Conservation (phyloP, 805 yeast species). For the Kockiozyma suomiensis region DNA sequence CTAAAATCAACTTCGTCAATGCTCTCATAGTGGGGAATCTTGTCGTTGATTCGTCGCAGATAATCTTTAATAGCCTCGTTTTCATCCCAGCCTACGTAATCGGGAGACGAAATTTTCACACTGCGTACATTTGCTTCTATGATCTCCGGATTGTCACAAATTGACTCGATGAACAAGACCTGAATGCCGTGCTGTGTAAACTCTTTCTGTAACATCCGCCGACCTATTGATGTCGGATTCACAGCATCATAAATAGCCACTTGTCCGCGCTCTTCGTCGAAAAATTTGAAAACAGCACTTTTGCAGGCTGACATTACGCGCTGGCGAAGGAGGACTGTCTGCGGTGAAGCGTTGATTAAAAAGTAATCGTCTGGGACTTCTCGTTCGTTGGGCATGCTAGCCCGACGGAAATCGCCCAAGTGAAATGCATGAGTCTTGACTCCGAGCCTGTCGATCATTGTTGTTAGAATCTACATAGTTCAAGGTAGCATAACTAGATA, state of each 20-base stretch:
- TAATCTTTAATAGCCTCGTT: slow-evolving; percentile 77
- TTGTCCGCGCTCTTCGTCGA: slow-evolving; percentile 80
- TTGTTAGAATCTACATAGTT: neutral
- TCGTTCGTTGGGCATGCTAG: slow-evolving; percentile 46
- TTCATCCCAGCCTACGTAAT: slow-evolving; percentile 71
- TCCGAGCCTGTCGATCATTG: slow-evolving; percentile 58
- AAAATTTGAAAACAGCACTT: slow-evolving; percentile 68
- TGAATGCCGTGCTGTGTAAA: slow-evolving; percentile 66
- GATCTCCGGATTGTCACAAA: slow-evolving; percentile 71
- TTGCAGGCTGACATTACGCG: slow-evolving; percentile 65
- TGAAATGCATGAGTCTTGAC: slow-evolving; percentile 91
- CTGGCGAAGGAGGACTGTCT: slow-evolving; percentile 57
- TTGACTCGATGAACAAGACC: slow-evolving; percentile 83
- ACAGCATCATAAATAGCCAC: slow-evolving; percentile 96
- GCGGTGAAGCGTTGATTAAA: slow-evolving; percentile 52
- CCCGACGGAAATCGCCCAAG: slow-evolving; percentile 85
- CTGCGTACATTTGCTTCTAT: slow-evolving; percentile 77
- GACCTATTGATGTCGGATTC: slow-evolving; percentile 72
- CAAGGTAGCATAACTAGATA: neutral
- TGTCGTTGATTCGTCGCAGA: slow-evolving; percentile 65
- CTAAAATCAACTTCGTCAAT: slow-evolving; percentile 54
- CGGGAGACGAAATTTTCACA: slow-evolving; percentile 74
- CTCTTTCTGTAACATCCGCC: slow-evolving; percentile 58
- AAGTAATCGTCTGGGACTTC: slow-evolving; percentile 71
- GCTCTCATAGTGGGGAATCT: slow-evolving; percentile 72